phyloP scores from a whole-genome alignment of 2,329 filamentous ascomycete genomes.

The Kalmusia sp. region DNA sequence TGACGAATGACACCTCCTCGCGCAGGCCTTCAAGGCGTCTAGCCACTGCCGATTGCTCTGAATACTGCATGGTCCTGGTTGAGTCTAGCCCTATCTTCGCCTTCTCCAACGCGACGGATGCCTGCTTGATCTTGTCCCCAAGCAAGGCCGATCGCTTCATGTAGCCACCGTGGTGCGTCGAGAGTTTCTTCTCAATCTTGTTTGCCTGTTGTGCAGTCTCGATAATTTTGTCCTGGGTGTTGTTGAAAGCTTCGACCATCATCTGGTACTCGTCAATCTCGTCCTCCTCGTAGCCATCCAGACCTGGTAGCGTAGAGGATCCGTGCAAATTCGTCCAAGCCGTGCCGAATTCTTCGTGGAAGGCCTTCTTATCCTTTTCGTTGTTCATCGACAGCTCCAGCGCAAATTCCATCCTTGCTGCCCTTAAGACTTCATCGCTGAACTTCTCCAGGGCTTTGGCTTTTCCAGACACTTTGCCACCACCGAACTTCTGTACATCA shows the following conservation, averaged over 20 bases:
- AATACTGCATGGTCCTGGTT: slow-evolving; percentile 77
- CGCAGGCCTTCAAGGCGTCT: slow-evolving; percentile 76
- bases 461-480: slow-evolving; percentile 68
- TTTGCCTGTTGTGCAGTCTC: slow-evolving; percentile 79
- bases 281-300: slow-evolving; percentile 81
- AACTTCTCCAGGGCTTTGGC: slow-evolving; percentile 68
- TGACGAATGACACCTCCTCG: slow-evolving; percentile 83
- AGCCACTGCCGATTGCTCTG: slow-evolving; percentile 78
- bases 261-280: slow-evolving; percentile 72
- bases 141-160: slow-evolving; percentile 83
- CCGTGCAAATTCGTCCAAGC: slow-evolving; percentile 60
- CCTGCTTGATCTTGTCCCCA: slow-evolving; percentile 78
- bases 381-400: slow-evolving; percentile 66
- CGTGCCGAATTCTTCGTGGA: slow-evolving; percentile 48
- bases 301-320: slow-evolving; percentile 69
- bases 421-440: slow-evolving; percentile 73
- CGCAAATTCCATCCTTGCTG: slow-evolving; percentile 78
- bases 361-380: slow-evolving; percentile 59
- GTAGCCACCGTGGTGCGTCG: slow-evolving; percentile 86
- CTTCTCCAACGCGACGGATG: slow-evolving; percentile 75
- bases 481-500: slow-evolving; percentile 79
- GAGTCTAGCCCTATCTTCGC: slow-evolving; percentile 74
- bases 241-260: slow-evolving; percentile 76
- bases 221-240: slow-evolving; percentile 75
- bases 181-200: slow-evolving; percentile 93